A percentile compares a stretch with the other conserved stretches of the same genome.
Evolutionary conservation across 148 eudicot species (phyloP).

Genomic region (Diospyros lotus): DNA sequence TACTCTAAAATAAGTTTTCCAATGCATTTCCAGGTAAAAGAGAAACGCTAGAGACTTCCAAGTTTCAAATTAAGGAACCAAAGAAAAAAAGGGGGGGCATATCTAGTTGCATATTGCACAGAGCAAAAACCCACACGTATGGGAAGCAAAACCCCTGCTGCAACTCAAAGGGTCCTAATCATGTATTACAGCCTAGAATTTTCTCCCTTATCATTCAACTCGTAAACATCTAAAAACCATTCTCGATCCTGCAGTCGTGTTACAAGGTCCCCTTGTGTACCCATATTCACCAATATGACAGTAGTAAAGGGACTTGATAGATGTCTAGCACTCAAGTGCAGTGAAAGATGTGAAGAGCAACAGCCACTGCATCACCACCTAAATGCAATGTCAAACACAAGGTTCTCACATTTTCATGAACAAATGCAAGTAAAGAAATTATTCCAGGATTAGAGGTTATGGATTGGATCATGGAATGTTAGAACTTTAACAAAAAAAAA

Average conservation of each 20-base stretch:
- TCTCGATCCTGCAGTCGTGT: neutral
- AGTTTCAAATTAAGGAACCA: neutral
- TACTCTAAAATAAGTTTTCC: slow-evolving; percentile 3
- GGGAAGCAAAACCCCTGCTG: neutral
- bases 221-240: neutral
- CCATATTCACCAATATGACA: too few relatives aligned
- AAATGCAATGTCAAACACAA: too few relatives aligned
- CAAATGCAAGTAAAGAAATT: too few relatives aligned
- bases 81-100: neutral
- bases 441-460: too few relatives aligned
- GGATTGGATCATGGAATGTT: too few relatives aligned
- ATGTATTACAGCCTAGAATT: neutral
- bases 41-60: neutral
- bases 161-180: neutral
- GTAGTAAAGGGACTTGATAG: too few relatives aligned
- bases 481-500: too few relatives aligned
- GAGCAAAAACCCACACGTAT: neutral
- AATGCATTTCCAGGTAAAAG: neutral
- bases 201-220: neutral
- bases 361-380: too few relatives aligned
- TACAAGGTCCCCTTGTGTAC: too few relatives aligned
- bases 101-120: neutral
- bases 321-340: too few relatives aligned
- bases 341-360: too few relatives aligned
- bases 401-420: too few relatives aligned